Evolutionary conservation across 192 early-diverging fungal genomes (phyloP).

Genomic region (Gryganskiella cystojenkinii): DNA sequence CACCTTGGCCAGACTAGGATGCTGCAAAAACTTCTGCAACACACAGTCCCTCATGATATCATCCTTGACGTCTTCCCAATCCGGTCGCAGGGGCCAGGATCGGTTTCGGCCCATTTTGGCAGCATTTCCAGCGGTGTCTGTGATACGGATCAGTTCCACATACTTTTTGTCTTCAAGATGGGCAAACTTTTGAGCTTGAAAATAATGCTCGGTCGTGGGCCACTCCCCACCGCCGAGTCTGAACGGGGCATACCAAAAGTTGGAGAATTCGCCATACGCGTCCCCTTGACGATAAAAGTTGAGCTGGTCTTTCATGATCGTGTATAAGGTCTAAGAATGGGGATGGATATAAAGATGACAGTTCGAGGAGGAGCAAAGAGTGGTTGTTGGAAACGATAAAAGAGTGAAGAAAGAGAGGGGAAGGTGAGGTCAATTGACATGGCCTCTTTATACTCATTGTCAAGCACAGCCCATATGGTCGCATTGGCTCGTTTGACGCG

Average conservation of each 20-base stretch:
- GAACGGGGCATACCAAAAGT: conserved; percentile 52
- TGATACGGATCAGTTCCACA: conserved; percentile 29
- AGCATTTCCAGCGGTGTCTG: conserved; percentile 43
- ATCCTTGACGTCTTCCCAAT: conserved; percentile 62
- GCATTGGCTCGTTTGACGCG: too few species aligned
- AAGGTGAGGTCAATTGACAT: conserved; percentile 6
- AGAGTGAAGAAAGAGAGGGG: background rate
- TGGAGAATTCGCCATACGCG: conserved; percentile 54
- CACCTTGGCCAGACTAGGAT: conserved; percentile 34
- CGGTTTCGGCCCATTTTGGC: conserved; percentile 54
- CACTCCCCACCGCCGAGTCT: conserved; percentile 22
- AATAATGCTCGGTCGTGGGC: conserved; percentile 60
- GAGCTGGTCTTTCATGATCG: conserved; percentile 39
- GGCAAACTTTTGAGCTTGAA: conserved; percentile 55
- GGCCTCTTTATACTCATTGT: background rate
- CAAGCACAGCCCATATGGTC: too few species aligned
- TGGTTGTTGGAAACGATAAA: background rate
- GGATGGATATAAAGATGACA: background rate
- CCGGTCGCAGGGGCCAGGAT: conserved; percentile 32
- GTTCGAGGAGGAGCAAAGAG: background rate
- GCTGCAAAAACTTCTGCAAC: conserved; percentile 55
- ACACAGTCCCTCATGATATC: conserved; percentile 51
- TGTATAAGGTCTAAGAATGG: background rate
- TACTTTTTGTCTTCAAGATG: conserved; percentile 18
- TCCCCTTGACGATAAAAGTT: conserved; percentile 53